Conservation (phyloP, 306 rosid genomes). For the Purshia tridentata region DNA sequence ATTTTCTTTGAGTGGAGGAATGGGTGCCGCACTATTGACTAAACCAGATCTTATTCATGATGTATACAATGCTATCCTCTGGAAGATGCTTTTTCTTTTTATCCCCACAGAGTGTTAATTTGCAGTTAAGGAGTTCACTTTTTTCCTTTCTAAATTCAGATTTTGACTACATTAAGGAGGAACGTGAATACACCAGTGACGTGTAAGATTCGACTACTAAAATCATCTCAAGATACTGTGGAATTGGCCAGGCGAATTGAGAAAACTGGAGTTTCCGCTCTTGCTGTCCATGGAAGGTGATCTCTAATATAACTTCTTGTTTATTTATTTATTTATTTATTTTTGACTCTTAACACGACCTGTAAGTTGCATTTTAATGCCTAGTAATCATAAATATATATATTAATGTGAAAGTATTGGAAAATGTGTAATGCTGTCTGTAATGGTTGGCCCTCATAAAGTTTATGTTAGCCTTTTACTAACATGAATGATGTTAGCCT, state of each 20-base stretch:
- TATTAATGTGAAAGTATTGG: no score
- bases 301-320: slow-evolving; percentile 11
- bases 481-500: no score
- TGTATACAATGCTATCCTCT: slow-evolving; percentile 40
- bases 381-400: no score
- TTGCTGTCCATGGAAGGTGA: slow-evolving; percentile 92
- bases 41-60: slow-evolving; percentile 87
- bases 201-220: slow-evolving; percentile 82
- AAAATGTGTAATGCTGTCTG: no score
- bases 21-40: slow-evolving; percentile 80
- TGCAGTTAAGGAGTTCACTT: slow-evolving; percentile 11
- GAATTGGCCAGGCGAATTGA: slow-evolving; percentile 82
- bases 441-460: no score
- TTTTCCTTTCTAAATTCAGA: slow-evolving; percentile 45
- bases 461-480: no score
- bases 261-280: slow-evolving; percentile 86
- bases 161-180: slow-evolving; percentile 80
- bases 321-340: no score
- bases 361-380: no score
- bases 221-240: slow-evolving; percentile 69
- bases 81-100: slow-evolving; percentile 9
- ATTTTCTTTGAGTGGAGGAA: slow-evolving; percentile 90
- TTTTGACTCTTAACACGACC: no score
- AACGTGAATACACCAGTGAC: slow-evolving; percentile 80
- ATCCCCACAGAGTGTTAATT: not conserved